These are phyloP conservation scores for Aspergillus bombycis DNA, from an alignment of 2,329 filamentous ascomycete species.

Conservation along the genomic window DNA sequence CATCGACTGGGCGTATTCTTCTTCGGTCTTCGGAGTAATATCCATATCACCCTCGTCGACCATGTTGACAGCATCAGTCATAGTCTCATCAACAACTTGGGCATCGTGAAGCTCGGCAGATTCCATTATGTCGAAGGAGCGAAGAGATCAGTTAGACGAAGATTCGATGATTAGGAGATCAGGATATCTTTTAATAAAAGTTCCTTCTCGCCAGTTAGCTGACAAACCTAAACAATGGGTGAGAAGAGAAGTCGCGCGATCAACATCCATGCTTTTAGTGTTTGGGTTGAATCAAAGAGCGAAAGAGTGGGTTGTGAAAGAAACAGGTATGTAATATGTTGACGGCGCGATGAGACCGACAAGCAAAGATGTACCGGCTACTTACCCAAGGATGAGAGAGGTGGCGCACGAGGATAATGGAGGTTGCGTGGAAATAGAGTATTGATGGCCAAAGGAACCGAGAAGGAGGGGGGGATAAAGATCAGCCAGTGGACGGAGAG, in stretches of 20 bases:
- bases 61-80: slow-evolving; percentile 67
- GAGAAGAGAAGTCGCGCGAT: not conserved
- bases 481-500: slow-evolving; percentile 17
- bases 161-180: not conserved
- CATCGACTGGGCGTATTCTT: slow-evolving; percentile 92
- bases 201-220: not conserved
- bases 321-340: not conserved
- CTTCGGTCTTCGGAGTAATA: slow-evolving; percentile 84
- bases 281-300: not conserved
- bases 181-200: not conserved
- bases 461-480: not conserved
- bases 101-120: slow-evolving; percentile 59
- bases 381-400: slow-evolving; percentile 6
- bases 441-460: slow-evolving; percentile 6
- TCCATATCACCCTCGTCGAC: slow-evolving; percentile 71
- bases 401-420: not conserved
- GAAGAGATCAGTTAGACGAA: slow-evolving; percentile 2
- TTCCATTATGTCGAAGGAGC: slow-evolving; percentile 57
- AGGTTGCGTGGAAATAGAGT: not conserved
- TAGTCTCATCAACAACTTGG: slow-evolving; percentile 62
- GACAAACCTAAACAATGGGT: not conserved
- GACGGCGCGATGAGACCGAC: not conserved
- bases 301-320: not conserved
- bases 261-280: not conserved
- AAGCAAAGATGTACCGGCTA: not conserved